Evolutionary conservation across 2,329 filamentous ascomycete genomes (phyloP).

Genomic region (Pseudogymnoascus sp.): DNA sequence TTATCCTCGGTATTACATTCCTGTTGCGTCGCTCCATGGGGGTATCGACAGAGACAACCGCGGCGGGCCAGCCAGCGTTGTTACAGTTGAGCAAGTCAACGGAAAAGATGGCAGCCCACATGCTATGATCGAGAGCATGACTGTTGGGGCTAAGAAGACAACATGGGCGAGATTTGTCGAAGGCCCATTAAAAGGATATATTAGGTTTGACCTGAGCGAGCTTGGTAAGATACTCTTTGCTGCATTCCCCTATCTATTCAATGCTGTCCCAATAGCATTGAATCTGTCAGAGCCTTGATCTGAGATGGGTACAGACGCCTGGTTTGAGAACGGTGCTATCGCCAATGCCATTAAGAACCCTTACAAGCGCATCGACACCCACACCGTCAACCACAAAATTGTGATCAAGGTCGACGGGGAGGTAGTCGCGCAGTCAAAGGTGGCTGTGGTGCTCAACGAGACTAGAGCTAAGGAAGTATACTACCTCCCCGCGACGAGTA

Average conservation of each 20-base stretch:
- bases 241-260: not conserved
- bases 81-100: not conserved
- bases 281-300: not conserved
- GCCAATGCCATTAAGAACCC: slow-evolving; percentile 7
- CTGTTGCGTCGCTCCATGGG: not conserved
- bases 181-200: slow-evolving; percentile 7
- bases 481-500: slow-evolving; percentile 10
- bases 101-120: not conserved
- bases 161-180: slow-evolving; percentile 8
- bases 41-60: not conserved
- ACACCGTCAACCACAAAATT: slow-evolving; percentile 2
- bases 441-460: slow-evolving; percentile 9
- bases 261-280: not conserved
- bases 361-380: slow-evolving; percentile 9
- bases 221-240: not conserved
- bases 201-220: slow-evolving; percentile 9
- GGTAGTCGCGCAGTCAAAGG: slow-evolving; percentile 3
- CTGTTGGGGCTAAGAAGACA: not conserved
- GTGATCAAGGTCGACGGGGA: slow-evolving; percentile 8
- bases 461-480: slow-evolving; percentile 2
- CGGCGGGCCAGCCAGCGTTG: not conserved
- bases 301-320: not conserved
- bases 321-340: slow-evolving; percentile 10
- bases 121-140: not conserved
- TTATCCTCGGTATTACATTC: not conserved